Percentiles rank a stretch among this genome's conserved stretches.
phyloP scores from a whole-genome alignment of 192 early-diverging fungal genomes.

The Coemansia sp. region DNA sequence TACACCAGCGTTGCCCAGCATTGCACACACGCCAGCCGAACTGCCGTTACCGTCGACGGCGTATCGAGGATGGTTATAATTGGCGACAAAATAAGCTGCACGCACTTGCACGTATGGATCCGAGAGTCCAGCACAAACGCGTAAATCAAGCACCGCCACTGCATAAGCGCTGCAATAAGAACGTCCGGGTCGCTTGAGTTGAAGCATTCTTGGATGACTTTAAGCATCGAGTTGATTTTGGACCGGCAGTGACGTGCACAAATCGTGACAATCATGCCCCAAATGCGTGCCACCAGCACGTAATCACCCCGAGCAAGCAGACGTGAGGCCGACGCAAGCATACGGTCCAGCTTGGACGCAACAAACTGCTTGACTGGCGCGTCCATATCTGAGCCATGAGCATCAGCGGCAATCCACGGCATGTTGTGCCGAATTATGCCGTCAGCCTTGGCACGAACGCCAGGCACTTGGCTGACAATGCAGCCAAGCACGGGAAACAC shows the following conservation, averaged over 20 bases:
- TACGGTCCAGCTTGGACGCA: conserved; percentile 11
- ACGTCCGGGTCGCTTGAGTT: conserved; percentile 24
- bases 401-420: conserved; percentile 48
- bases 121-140: conserved; percentile 30
- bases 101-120: conserved; percentile 27
- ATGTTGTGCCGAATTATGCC: conserved; percentile 43
- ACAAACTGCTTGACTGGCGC: conserved; percentile 16
- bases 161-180: conserved; percentile 36
- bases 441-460: conserved; percentile 49
- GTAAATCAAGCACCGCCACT: conserved; percentile 55
- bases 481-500: conserved; percentile 40
- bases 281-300: conserved; percentile 31
- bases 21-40: conserved; percentile 35
- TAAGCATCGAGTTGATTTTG: conserved; percentile 27
- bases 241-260: conserved; percentile 34
- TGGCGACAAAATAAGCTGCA: conserved; percentile 34
- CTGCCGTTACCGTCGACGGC: background rate
- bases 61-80: conserved; percentile 20
- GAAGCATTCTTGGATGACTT: conserved; percentile 42
- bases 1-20: conserved; percentile 53
- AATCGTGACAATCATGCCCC: conserved; percentile 44
- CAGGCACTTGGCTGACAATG: conserved; percentile 31
- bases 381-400: conserved; percentile 35
- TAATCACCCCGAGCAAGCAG: conserved; percentile 26
- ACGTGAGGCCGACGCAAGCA: conserved; percentile 16